Evolutionary conservation across 257 asterid species (phyloP).

Genomic region (Salvia splendens): DNA sequence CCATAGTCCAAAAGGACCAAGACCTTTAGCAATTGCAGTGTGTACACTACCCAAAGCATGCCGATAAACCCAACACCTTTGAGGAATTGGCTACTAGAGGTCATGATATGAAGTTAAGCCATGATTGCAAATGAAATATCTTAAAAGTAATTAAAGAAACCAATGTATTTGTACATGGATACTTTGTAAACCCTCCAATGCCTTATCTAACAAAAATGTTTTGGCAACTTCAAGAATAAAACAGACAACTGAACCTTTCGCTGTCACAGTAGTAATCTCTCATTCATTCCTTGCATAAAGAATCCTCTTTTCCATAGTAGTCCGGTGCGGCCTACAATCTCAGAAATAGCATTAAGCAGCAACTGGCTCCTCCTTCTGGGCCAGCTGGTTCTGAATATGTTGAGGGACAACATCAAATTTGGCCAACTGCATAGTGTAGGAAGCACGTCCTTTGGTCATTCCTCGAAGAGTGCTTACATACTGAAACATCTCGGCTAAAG

Average conservation of each 20-base stretch:
- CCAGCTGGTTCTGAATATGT: slow-evolving; percentile 87
- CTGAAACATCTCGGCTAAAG: slow-evolving; percentile 97
- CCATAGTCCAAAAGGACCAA: no score
- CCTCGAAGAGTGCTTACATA: slow-evolving; percentile 90
- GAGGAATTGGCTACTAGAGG: no score
- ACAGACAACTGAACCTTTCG: slow-evolving; percentile 27
- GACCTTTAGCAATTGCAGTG: no score
- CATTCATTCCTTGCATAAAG: slow-evolving; percentile 28
- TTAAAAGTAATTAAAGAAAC: background rate
- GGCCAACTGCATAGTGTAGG: slow-evolving; percentile 93
- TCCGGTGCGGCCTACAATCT: background rate
- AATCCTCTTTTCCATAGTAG: slow-evolving; percentile 24
- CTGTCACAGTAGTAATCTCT: slow-evolving; percentile 4
- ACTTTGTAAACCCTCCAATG: background rate
- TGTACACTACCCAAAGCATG: no score
- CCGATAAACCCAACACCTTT: no score
- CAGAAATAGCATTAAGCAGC: slow-evolving; percentile 48
- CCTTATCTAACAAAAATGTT: slow-evolving; percentile 30
- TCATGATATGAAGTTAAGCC: no score
- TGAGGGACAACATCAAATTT: slow-evolving; percentile 96
- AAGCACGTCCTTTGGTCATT: slow-evolving; percentile 96
- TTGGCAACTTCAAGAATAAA: slow-evolving; percentile 28
- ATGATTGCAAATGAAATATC: no score
- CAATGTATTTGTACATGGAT: background rate
- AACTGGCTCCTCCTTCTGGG: slow-evolving; percentile 75